A percentile compares a stretch with the other conserved stretches of the same genome.
Evolutionary conservation across 2,329 filamentous ascomycete genomes (phyloP).

Genomic region (Emmonsiellopsis sp.): DNA sequence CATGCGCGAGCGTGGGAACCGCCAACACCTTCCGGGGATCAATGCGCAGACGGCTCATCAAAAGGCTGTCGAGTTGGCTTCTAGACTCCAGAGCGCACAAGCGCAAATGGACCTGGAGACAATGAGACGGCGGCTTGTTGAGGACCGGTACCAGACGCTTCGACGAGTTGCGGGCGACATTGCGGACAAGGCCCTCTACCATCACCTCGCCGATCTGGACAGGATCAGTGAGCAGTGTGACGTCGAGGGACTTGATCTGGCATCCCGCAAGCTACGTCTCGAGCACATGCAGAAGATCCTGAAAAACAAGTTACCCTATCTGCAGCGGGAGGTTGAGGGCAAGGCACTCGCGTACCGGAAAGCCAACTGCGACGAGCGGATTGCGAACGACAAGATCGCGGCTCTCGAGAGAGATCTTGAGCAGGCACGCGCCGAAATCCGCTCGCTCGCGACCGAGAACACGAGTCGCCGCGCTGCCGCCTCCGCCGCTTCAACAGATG

Average conservation of each 20-base stretch:
- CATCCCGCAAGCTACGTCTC: neutral
- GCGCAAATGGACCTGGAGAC: neutral
- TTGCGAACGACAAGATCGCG: neutral
- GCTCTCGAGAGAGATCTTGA: slow-evolving; percentile 2
- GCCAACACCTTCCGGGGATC: neutral
- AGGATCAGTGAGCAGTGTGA: neutral
- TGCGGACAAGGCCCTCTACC: neutral
- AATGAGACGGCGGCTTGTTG: neutral
- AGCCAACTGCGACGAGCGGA: neutral
- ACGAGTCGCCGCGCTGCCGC: neutral
- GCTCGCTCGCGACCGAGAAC: neutral
- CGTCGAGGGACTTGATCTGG: neutral
- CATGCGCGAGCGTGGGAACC: neutral
- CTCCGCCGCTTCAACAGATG: neutral
- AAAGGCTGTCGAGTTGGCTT: neutral
- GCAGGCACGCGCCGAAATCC: neutral
- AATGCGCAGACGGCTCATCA: neutral
- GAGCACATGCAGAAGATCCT: neutral
- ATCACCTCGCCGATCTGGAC: neutral
- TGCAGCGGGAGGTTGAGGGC: neutral
- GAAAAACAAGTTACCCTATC: neutral
- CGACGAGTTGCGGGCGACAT: neutral
- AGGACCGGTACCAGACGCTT: neutral
- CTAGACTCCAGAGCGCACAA: neutral
- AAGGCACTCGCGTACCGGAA: neutral